Base-by-base conservation (phyloP, 2,329 filamentous ascomycete genomes). In the Fusarium veterinarium region DNA sequence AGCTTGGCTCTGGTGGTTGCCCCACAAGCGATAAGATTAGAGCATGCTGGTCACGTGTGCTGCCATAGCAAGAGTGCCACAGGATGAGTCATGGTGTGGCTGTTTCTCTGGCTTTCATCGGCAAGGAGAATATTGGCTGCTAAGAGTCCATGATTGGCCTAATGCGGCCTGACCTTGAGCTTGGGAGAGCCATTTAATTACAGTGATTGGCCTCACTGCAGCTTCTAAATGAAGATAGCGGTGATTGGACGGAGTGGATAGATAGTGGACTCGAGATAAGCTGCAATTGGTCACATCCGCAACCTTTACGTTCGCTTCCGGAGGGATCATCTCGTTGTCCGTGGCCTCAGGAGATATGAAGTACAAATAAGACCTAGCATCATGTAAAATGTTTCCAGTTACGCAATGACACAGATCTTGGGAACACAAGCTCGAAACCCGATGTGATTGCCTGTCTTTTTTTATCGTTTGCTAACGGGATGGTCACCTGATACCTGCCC, bases 1-100 rank as follows among this genome's bases (percentile, higher is more conserved):
- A 67, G 64, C 62, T 65, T 46, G 42, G 31, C 64, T 65, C 53
- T 58, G 64, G 28, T 66, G 61, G 19, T 57, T 41, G 64, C 73
- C 77, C 76, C 64, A 67, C 41, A 67, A 71, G 5, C 37, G 64
- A 76, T 67, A 76, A 77, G 48, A 28, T n/a, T 66, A 72, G 72
- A 44, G 57, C 40, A 45, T 1, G 1, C 23, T 1, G 4, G 4
- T 75, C 76, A 79, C 74, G 65, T 78, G 76, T 37, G 31, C 5
- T 30, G 63, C 55, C 64, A 67, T 35, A 12, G 1, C 0, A 2
- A 19, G 9, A 41, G 17, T 30, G 64, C 60, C 37, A 59, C 61
- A 63, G 10, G 41, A 53, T 70, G 68, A 76, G 58, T 75, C 63
- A 67, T 67, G 45, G n/a, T 46, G 53, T 64, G 60, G 59, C 64